Evolutionary conservation across 2,329 filamentous ascomycete species (phyloP), one percentile per base, ranked within the genome.

Genomic region (Fusarium sambucinum): DNA sequence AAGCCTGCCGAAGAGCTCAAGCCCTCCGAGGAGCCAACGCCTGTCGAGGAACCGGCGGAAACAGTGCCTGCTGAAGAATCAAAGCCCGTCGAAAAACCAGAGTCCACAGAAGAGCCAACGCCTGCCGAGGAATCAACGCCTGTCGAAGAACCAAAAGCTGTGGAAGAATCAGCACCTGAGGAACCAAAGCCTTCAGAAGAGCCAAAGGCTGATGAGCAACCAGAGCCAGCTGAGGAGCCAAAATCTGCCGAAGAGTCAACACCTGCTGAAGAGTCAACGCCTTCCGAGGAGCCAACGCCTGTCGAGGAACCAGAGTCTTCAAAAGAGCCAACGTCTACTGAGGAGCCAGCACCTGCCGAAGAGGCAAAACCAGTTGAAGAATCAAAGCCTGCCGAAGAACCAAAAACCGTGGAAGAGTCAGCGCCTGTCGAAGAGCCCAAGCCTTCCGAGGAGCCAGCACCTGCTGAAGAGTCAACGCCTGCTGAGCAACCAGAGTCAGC

Each of bases 51-150:
- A n/a, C n/a, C n/a, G n/a, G n/a, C n/a, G n/a, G n/a, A n/a, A n/a
- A n/a, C n/a, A n/a, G n/a, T n/a, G n/a, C n/a, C n/a, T n/a, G n/a
- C 38, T 4, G 53, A 61, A 2, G 56, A 61, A 25, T 12, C 38
- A 35, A 5, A 42, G 10, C 11, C 48, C 48, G 4, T 27, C 14
- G 45, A 61, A 14, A 53, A 38, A 23, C 23, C 30, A 25, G 41
- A 50, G 7, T 23, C 23, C 21, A 21, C 14, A n/a, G 27, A 55
- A 23, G 35, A 54, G 13, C 33, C 45, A 9, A 17, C 25, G 7
- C 29, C 64, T 37, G 41, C 45, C 27, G 63, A 35, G 25, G 50
- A 56, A 30, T 29, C 32, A 60, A 54, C 38, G 38, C 13, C 55
- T 11, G 12, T 27, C 25, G 25, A 42, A 25, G 48, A 55, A 30